Evolutionary conservation across 441 rosid species (phyloP).

Genomic region (Croton laevigatus): DNA sequence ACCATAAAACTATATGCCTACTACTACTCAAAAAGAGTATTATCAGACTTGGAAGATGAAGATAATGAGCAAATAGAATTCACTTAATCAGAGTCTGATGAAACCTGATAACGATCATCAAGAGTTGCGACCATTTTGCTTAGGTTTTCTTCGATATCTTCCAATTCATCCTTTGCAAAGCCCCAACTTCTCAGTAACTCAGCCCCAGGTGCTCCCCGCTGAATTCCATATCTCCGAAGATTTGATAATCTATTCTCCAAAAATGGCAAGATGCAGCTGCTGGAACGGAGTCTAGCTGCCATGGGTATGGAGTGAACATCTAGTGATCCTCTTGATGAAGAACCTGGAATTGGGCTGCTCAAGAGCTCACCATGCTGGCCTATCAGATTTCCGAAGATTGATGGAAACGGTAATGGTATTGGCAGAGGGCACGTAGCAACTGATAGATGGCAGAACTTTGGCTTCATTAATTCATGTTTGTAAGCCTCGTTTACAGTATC

Average conservation of each 20-base stretch:
- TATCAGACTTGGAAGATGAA: background rate
- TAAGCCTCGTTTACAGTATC: conserved; percentile 46
- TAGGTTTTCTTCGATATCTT: conserved; percentile 63
- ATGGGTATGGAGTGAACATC: conserved; percentile 85
- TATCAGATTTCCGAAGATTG: conserved; percentile 62
- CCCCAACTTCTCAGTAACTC: conserved; percentile 72
- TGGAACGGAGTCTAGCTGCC: conserved; percentile 68
- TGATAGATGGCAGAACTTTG: conserved; percentile 68
- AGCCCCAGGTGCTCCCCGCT: conserved; percentile 59
- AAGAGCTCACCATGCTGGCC: conserved; percentile 73
- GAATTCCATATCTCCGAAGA: conserved; percentile 54
- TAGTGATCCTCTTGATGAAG: conserved; percentile 50
- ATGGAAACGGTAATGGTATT: conserved; percentile 85
- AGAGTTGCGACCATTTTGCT: conserved; percentile 59
- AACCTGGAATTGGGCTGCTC: conserved; percentile 46
- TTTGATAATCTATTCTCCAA: conserved; percentile 55
- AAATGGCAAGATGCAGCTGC: conserved; percentile 53
- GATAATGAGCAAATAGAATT: background rate
- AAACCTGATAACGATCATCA: conserved; percentile 36
- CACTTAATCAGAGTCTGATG: conserved; percentile 65
- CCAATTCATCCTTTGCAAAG: conserved; percentile 71
- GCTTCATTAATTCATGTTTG: conserved; percentile 34
- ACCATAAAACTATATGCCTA: background rate
- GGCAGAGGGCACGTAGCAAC: conserved; percentile 73
- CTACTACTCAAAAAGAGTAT: background rate